Base-by-base conservation (phyloP, 345 rosid species). In the Brassica carinata region DNA sequence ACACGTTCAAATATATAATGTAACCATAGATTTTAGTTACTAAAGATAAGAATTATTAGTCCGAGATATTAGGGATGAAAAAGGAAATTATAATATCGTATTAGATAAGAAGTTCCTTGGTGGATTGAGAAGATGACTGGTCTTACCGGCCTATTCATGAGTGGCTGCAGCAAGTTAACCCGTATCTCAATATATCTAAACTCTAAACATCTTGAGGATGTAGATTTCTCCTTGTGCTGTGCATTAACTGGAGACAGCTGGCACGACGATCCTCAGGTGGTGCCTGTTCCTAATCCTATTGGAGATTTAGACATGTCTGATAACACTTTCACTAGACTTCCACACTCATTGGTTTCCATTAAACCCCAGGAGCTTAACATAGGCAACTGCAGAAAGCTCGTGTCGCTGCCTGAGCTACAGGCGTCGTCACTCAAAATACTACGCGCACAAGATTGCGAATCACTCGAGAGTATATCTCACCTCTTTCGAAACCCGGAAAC, bases 81-180 rank as follows among this genome's bases (percentile, higher is more conserved):
- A n/a, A n/a, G n/a, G n/a, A n/a, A n/a, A n/a, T n/a, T n/a, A n/a
- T n/a, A n/a, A n/a, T n/a, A n/a, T n/a, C n/a, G n/a, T n/a, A n/a
- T n/a, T n/a, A n/a, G n/a, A n/a, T n/a, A 66, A 66, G 69, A 66
- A 34, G 69, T 66, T 66, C 48, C 69, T 34, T 34, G 27, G 17
- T 34, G 69, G 69, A 66, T 66, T 17, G 69, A 66, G 45, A 15
- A 64, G 8, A 64, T 64, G 3, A 30, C 11, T 33, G 69, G 69
- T 31, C 69, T 64, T 7, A 64, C 69, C 6, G 10, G 43, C 45
- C 23, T 64, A n/a, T n/a, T 31, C 19, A 64, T 64, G 69, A 64
- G 45, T 31, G 45, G 69, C 33, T 64, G 43, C 43, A 64, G 43
- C 69, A 31, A 33, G 69, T 33, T 64, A 7, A 64, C 23, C n/a